phyloP scores from a whole-genome alignment of 495 filamentous ascomycete species.

The Neurospora terricola region DNA sequence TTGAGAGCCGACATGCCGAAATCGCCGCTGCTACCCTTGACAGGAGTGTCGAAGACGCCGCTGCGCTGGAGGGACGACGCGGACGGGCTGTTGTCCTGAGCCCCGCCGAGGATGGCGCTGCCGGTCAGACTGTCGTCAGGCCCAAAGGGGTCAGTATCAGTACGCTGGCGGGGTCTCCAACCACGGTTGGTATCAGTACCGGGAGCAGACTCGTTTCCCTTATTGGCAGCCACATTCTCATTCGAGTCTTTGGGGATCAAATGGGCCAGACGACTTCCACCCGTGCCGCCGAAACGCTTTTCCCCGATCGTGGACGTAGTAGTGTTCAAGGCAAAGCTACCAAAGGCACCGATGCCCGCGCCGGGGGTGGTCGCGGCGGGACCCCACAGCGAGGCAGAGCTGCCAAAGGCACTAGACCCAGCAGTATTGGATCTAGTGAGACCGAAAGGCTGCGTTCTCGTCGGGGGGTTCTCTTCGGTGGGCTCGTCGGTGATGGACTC shows the following conservation, averaged over 20 bases:
- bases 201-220: slow-evolving; percentile 20
- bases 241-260: slow-evolving; percentile 67
- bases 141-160: slow-evolving; percentile 76
- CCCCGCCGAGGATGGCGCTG: slow-evolving; percentile 72
- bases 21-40: slow-evolving; percentile 46
- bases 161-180: slow-evolving; percentile 47
- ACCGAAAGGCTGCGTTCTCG: slow-evolving; percentile 43
- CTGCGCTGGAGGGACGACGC: slow-evolving; percentile 28
- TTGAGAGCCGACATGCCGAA: slow-evolving; percentile 79
- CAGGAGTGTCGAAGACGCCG: slow-evolving; percentile 44
- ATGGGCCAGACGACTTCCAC: slow-evolving; percentile 76
- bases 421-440: slow-evolving; percentile 62
- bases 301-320: slow-evolving; percentile 48
- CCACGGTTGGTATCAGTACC: slow-evolving; percentile 24
- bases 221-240: slow-evolving; percentile 47
- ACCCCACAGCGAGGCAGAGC: slow-evolving; percentile 57
- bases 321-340: slow-evolving; percentile 56
- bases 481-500: slow-evolving; percentile 40
- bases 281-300: slow-evolving; percentile 60
- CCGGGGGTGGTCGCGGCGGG: slow-evolving; percentile 35
- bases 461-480: slow-evolving; percentile 25
- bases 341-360: slow-evolving; percentile 76
- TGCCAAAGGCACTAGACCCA: slow-evolving; percentile 29
- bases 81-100: slow-evolving; percentile 60
- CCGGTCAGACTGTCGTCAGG: slow-evolving; percentile 55